Evolutionary conservation across 169 alveolate species (phyloP).

Genomic region (Plasmodium ovale): DNA sequence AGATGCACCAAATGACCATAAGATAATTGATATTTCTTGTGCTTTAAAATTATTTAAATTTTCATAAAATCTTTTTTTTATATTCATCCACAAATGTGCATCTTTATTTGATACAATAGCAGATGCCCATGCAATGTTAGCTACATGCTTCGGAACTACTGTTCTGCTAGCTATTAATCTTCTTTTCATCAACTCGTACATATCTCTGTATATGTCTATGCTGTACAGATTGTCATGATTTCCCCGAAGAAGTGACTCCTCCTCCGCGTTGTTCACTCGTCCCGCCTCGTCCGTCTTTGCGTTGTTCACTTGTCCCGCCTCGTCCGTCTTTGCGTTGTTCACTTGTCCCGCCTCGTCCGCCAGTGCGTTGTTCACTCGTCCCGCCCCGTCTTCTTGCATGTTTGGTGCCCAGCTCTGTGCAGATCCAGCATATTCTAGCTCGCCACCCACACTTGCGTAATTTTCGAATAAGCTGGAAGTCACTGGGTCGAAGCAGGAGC

Average conservation of each 20-base stretch:
- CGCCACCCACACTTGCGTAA: constrained; percentile 3
- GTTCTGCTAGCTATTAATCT: neutral
- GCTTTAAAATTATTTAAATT: constrained; percentile 44
- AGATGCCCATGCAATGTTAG: constrained; percentile 73
- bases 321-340: neutral
- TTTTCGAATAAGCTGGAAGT: constrained; percentile 60
- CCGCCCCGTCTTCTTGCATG: neutral
- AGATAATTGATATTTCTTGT: constrained; percentile 51
- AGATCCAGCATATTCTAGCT: no score
- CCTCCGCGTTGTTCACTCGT: neutral
- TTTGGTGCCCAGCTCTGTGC: neutral
- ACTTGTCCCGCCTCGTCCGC: neutral
- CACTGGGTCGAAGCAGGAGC: constrained; percentile 19
- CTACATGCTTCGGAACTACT: constrained; percentile 52
- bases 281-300: neutral
- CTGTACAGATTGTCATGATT: constrained; percentile 3
- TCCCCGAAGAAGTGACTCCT: neutral
- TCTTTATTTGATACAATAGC: constrained; percentile 43
- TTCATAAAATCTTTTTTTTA: constrained; percentile 55
- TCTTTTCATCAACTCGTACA: constrained; percentile 20
- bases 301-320: neutral
- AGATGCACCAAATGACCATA: constrained; percentile 68
- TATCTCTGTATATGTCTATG: constrained; percentile 19
- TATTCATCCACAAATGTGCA: constrained; percentile 19
- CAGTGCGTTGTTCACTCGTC: neutral